Conservation (phyloP, 495 filamentous ascomycete genomes). For the Penicillium parvum region DNA sequence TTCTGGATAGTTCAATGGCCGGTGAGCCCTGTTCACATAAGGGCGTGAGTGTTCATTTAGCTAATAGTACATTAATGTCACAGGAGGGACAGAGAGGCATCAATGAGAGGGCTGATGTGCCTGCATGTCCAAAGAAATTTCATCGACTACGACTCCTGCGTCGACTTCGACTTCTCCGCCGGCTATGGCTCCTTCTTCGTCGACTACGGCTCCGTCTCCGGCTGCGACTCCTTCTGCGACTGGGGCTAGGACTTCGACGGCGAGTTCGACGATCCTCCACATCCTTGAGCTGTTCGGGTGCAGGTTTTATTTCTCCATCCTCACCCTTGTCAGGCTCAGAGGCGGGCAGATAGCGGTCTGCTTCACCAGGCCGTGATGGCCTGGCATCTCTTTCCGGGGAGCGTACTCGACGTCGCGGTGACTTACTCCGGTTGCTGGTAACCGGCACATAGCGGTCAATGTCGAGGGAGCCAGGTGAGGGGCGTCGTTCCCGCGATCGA, state of each 20-base stretch:
- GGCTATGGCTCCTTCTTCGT: constrained; percentile 11
- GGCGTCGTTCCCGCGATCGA: constrained; percentile 19
- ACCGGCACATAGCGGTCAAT: constrained; percentile 50
- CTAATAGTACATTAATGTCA: no score
- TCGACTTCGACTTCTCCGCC: constrained; percentile 12
- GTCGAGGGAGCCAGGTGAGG: constrained; percentile 33
- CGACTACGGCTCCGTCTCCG: constrained; percentile 4
- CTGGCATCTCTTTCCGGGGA: constrained; percentile 29
- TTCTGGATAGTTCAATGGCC: no score
- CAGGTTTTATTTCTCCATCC: constrained; percentile 17
- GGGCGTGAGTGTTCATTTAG: no score
- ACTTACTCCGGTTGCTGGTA: constrained; percentile 42
- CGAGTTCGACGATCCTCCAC: constrained; percentile 17
- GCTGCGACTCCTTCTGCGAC: constrained; percentile 12
- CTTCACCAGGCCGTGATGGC: constrained; percentile 31
- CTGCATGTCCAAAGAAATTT: constrained; percentile 2
- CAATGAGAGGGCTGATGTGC: no score
- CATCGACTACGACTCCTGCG: constrained; percentile 13
- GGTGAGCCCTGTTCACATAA: no score
- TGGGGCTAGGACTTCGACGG: constrained; percentile 16
- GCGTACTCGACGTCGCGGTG: constrained; percentile 40
- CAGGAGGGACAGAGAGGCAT: no score
- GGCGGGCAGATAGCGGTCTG: constrained; percentile 54
- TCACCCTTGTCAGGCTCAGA: constrained; percentile 29
- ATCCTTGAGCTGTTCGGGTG: constrained; percentile 29